Evolutionary conservation across 805 yeast genomes (phyloP), one percentile per base, ranked within the genome.

Genomic region (Metschnikowia dekortorum): DNA sequence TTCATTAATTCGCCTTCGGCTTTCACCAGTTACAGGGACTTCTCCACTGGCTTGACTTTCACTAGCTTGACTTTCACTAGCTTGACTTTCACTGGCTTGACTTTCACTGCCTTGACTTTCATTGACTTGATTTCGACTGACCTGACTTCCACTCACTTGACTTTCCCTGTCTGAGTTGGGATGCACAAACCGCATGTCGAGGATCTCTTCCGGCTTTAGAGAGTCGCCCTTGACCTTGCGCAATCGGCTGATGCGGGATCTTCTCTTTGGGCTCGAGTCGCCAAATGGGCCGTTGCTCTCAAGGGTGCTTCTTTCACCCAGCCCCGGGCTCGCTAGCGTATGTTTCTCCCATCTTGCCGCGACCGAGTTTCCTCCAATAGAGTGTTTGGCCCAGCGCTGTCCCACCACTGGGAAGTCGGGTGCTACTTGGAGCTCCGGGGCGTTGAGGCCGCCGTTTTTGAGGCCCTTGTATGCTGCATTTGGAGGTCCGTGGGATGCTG

Each of bases 401-500:
- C 22, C 16, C 6, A 11, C 44, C 29, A 41, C 46, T 18, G 38
- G 38, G 26, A 55, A 48, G 22, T 47, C 50, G n/a, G 54, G 36
- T 13, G 50, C 46, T 26, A 53, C 47, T 10, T 48, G 30, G 31
- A 41, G 36, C 18, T 44, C 46, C 8, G 33, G 2, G n/a, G 26
- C 22, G 14, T 35, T 38, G 34, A 32, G 36, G 16, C 34, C 39
- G 39, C 16, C 13, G 9, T 33, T 28, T n/a, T 43, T 22, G 5
- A 43, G 38, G 10, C 46, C 46, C 16, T 43, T 33, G 33, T 34
- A 44, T 2, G 28, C 39, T 13, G 18, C 28, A 10, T 51, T 60
- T 34, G 36, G 46, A 10, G 56, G 5, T 6, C 49, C 40, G 8
- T 33, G 13, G 8, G 67, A 68, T 6, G 62, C 60, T 4, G 68